Conservation (phyloP, 148 eudicot species). For the Vaccinium corymbosum region DNA sequence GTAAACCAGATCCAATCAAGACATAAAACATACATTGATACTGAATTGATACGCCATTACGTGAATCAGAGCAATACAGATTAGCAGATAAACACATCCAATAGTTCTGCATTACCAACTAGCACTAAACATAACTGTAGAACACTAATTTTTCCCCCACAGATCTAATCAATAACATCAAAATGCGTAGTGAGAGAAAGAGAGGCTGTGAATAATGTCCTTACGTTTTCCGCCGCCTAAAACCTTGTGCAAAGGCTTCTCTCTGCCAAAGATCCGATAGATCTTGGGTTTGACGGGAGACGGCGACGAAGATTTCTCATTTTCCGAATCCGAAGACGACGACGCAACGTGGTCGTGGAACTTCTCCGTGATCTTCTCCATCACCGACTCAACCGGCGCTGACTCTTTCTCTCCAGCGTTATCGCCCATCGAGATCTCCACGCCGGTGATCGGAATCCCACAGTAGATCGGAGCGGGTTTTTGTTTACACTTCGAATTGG, state of each 20-base stretch:
- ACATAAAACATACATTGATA: background rate
- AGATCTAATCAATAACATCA: background rate
- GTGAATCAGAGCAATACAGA: background rate
- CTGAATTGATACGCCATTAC: background rate
- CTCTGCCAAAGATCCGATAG: slow-evolving; percentile 71
- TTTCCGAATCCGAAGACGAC: slow-evolving; percentile 44
- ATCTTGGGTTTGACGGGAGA: slow-evolving; percentile 46
- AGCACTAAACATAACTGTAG: background rate
- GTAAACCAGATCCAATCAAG: background rate
- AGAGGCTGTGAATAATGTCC: background rate
- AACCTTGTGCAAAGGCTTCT: slow-evolving; percentile 62
- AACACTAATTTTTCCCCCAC: background rate
- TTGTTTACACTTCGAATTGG: background rate
- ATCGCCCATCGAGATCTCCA: slow-evolving; percentile 38
- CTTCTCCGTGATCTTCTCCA: slow-evolving; percentile 66
- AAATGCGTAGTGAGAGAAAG: background rate
- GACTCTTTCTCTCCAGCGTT: slow-evolving; percentile 36
- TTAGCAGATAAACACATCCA: background rate
- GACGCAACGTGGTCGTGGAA: slow-evolving; percentile 38
- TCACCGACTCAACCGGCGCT: slow-evolving; percentile 34
- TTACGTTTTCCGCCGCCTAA: slow-evolving; percentile 58
- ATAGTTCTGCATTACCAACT: background rate
- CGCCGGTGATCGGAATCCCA: slow-evolving; percentile 6
- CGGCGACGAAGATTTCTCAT: slow-evolving; percentile 23
- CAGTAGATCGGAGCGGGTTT: background rate